Base-by-base conservation (phyloP, 306 rosid genomes). In the Cicer chorassanicum region DNA sequence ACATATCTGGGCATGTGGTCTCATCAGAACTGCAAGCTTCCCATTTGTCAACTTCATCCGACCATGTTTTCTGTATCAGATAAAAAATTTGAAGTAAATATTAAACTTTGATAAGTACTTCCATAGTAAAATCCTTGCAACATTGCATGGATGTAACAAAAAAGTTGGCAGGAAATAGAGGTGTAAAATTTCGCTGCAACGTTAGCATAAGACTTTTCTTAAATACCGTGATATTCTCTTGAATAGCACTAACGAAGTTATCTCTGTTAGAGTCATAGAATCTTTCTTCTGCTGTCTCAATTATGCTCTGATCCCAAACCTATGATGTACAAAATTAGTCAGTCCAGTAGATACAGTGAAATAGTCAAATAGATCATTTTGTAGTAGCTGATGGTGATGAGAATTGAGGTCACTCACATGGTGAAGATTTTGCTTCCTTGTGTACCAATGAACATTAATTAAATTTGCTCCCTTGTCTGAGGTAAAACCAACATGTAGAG, bases 401-500 rank as follows among this genome's bases (percentile, higher is more conserved):
- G 61, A 59, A 34, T 59, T 44, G 21, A 13, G 59, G 79, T 86
- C 59, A 91, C 89, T 88, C 50, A 93, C 98, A 84, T 91, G 98
- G 77, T 93, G 98, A 75, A 93, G 98, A 84, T 90, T 91, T 82
- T 86, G 87, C 81, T 86, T 86, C 76, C 82, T 86, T 14, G 84
- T 91, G 74, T 69, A 91, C 98, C 98, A 94, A 48, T 88, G 89
- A 71, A 94, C 85, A 38, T 87, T 71, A 42, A 94, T 88, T 49
- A 83, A 80, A 61, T 94, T 94, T 24, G 70, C 98, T 73, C 98
- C 98, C 80, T 54, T 84, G 82, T 91, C 98, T 70, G 90, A 70
- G n/a, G 90, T 82, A 70, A 89, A 90, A 11, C 98, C 98, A 43
- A 89, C 94, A 77, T 91, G 98, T 39, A 94, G 87, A 91, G 98